phyloP scores from a whole-genome alignment of 2,329 filamentous ascomycete genomes.

The Talaromyces atroroseus region DNA sequence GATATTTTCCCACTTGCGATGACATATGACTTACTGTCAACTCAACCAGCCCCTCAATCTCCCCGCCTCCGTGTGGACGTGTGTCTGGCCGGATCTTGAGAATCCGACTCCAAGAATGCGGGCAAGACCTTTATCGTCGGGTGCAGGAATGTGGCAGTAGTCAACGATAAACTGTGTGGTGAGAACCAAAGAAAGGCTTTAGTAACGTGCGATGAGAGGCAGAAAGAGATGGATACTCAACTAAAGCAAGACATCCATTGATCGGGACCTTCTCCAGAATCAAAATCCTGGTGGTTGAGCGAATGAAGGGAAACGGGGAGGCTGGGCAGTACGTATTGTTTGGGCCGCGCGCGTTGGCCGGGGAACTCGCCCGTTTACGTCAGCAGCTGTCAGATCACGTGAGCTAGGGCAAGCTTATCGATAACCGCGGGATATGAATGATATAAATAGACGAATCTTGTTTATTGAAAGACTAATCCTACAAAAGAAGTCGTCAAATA shows the following conservation, averaged over 20 bases:
- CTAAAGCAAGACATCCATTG: neutral
- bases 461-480: too few relatives aligned
- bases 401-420: neutral
- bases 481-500: too few relatives aligned
- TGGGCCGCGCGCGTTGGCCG: slow-evolving; percentile 18
- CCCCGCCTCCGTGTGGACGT: neutral
- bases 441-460: too few relatives aligned
- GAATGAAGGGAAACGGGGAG: slow-evolving; percentile 23
- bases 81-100: neutral
- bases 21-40: neutral
- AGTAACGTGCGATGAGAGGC: neutral
- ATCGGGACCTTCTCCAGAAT: neutral
- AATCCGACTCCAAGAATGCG: slow-evolving; percentile 5
- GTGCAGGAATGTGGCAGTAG: slow-evolving; percentile 5
- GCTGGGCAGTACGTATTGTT: slow-evolving; percentile 30
- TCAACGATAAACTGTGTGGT: slow-evolving; percentile 12
- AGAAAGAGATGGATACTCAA: slow-evolving; percentile 9
- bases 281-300: slow-evolving; percentile 33
- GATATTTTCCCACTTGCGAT: neutral
- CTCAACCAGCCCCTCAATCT: slow-evolving; percentile 1
- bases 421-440: neutral
- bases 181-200: neutral
- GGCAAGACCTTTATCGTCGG: slow-evolving; percentile 10
- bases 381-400: slow-evolving; percentile 9
- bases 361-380: slow-evolving; percentile 25